Base-by-base conservation (phyloP, 495 filamentous ascomycete genomes). In the Mycothermus thermophilus region DNA sequence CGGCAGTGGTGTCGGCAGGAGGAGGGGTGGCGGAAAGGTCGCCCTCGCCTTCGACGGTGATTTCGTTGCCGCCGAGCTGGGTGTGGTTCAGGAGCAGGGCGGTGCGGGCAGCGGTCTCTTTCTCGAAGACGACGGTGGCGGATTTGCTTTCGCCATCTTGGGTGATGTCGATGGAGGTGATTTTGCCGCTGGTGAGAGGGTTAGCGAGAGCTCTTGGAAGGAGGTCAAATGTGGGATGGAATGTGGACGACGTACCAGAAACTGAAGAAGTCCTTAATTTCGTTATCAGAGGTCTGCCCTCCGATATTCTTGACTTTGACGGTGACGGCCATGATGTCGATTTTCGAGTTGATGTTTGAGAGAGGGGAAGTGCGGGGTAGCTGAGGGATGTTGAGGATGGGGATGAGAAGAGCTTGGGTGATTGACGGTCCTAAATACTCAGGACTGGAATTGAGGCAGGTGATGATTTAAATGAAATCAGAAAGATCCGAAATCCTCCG, bases 31-130 rank as follows among this genome's bases (percentile, higher is more conserved):
- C 62, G 31, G 57, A 51, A 31, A 64, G 67, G 34, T 80, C 78
- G 36, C 85, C 64, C 19, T 79, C 63, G 46, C 70, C 72, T 31
- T 77, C 66, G 40, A 97, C 90, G 27, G 75, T 64, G 37, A 97
- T 86, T 35, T 84, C 70, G 30, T 77, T 75, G 24, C 74, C 58
- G 45, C 88, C 86, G 33, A 97, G 77, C 60, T 85, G 77, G 45
- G 92, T 96, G 58, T 93, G 83, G 58, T 97, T 87, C 35, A 97
- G 79, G 34, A 97, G 83, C 18, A 94, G 80, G 12, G 90, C 90
- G 16, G 90, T 97, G 60, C 93, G 93, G 10, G 88, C 85, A 9
- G 90, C 90, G 16, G 86, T 85, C 45, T 86, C 76, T 62, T 93
- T 93, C 62, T 95, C 92, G 49, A 96, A 97, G 22, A 80, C 92